These are phyloP conservation scores for Microdochium nivale DNA, from an alignment of 2,329 filamentous ascomycete species.

Conservation along the genomic window DNA sequence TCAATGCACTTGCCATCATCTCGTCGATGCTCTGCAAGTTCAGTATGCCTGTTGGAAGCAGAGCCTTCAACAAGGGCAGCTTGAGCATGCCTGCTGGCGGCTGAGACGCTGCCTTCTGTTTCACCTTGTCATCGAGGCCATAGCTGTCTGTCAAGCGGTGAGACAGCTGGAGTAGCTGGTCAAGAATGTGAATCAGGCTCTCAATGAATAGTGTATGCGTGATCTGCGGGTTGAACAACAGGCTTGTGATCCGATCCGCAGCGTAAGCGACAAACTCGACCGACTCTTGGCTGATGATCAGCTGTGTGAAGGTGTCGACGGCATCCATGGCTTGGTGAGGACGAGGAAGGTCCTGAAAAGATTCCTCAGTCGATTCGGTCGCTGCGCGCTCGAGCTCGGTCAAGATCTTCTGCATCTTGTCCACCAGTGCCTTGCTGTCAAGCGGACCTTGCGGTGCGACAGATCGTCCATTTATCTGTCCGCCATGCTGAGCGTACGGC, in stretches of 20 bases:
- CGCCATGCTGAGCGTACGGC: slow-evolving; percentile 40
- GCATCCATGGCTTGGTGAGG: slow-evolving; percentile 53
- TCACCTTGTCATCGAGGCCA: slow-evolving; percentile 46
- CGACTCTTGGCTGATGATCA: slow-evolving; percentile 55
- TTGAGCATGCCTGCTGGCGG: slow-evolving; percentile 46
- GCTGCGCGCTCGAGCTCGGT: slow-evolving; percentile 47
- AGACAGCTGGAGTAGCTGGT: slow-evolving; percentile 51
- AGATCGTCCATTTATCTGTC: slow-evolving; percentile 42
- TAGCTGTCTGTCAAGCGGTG: slow-evolving; percentile 12
- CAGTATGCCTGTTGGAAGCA: slow-evolving; percentile 51
- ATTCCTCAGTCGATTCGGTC: slow-evolving; percentile 45
- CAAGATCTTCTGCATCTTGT: slow-evolving; percentile 49
- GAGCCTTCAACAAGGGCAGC: slow-evolving; percentile 46
- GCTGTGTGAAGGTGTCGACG: slow-evolving; percentile 51
- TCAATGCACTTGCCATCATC: slow-evolving; percentile 64
- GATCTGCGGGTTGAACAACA: slow-evolving; percentile 43
- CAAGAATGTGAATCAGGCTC: slow-evolving; percentile 52
- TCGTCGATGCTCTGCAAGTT: slow-evolving; percentile 60
- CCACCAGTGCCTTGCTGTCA: slow-evolving; percentile 42
- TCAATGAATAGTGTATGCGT: slow-evolving; percentile 51
- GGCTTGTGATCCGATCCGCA: slow-evolving; percentile 48
- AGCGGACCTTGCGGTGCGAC: slow-evolving; percentile 32
- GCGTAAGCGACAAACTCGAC: slow-evolving; percentile 52
- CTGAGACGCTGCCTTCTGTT: slow-evolving; percentile 47
- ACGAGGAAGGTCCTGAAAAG: slow-evolving; percentile 50